phyloP scores from a whole-genome alignment of 306 rosid genomes.

The Inga leiocalycina region DNA sequence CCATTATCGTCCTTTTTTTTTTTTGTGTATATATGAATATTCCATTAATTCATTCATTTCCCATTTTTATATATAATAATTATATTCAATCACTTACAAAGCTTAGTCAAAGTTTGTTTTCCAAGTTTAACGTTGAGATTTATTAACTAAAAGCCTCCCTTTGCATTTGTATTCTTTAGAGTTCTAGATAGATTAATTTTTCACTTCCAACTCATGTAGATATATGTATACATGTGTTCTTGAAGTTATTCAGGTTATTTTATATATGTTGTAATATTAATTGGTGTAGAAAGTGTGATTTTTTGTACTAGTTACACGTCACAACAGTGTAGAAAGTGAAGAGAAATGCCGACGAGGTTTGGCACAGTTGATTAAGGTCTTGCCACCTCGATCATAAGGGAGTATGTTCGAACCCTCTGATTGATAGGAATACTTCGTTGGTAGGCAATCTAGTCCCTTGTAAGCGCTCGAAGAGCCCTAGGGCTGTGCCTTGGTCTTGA shows the following conservation, averaged over 20 bases:
- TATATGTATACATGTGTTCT: background rate
- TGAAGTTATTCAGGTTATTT: background rate
- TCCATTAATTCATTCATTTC: background rate
- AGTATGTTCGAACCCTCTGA: too few relatives aligned
- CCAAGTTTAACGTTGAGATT: background rate
- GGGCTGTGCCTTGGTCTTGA: too few relatives aligned
- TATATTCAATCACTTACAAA: background rate
- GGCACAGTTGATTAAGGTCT: too few relatives aligned
- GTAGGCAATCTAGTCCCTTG: too few relatives aligned
- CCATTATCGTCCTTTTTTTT: slow-evolving; percentile 19
- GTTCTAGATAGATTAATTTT: background rate
- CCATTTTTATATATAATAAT: background rate
- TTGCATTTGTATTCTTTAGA: background rate
- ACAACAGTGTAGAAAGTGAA: too few relatives aligned
- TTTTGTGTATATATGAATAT: background rate
- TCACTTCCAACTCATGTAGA: background rate
- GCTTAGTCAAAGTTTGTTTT: background rate
- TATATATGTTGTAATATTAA: too few relatives aligned
- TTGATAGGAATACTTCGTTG: too few relatives aligned
- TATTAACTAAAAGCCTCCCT: background rate
- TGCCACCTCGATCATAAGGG: too few relatives aligned
- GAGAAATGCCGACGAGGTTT: too few relatives aligned
- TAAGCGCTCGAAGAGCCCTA: too few relatives aligned
- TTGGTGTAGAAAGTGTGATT: too few relatives aligned
- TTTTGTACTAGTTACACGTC: too few relatives aligned